Base-by-base conservation (phyloP, 768 basidiomycete genomes). In the Leccinum aurantiacum region DNA sequence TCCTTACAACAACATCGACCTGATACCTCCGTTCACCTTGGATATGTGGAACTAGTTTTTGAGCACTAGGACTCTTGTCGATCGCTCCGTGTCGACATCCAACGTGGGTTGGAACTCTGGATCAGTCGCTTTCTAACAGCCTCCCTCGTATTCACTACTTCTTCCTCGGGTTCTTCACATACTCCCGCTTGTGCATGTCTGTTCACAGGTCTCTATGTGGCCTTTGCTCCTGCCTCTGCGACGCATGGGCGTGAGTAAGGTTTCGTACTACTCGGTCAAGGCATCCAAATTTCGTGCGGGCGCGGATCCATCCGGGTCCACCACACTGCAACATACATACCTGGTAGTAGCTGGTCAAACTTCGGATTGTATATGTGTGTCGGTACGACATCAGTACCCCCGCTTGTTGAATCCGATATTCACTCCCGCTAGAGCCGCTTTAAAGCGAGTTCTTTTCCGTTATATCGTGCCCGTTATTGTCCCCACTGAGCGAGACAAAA, bases 141-240 rank as follows among this genome's bases (percentile, higher is more conserved):
- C n/a, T 74, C 73, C 35, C 63, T 60, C 7, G 54, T 68, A 19
- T 49, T 59, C 41, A 63, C 44, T 13, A 66, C 62, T 1, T 54
- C 64, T 29, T 72, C 66, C 25, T 37, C 38, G 7, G 15, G 37
- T 8, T 68, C 71, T 25, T 64, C 56, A 63, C 49, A 73, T 73
- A 17, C 67, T 69, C 22, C 64, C 65, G 4, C 73, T 73, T 15
- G 55, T 53, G 41, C 64, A 65, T 9, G 61, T 54, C 10, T 69
- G 68, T 29, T 76, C 72, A 67, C 74, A 76, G 17, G 68, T 69
- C 24, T 72, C 69, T 4, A 76, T 69, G 35, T 76, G 71, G 47
- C 71, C 71, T 58, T 67, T 71, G 49, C 71, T 72, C 58, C 53
- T 67, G 35, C 69, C 74, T 60, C 65, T 63, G 33, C 68, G 69